A percentile compares a stretch with the other conserved stretches of the same genome.
Conservation (phyloP, 2,329 filamentous ascomycete genomes). For the Conoideocrella luteorostrata region DNA sequence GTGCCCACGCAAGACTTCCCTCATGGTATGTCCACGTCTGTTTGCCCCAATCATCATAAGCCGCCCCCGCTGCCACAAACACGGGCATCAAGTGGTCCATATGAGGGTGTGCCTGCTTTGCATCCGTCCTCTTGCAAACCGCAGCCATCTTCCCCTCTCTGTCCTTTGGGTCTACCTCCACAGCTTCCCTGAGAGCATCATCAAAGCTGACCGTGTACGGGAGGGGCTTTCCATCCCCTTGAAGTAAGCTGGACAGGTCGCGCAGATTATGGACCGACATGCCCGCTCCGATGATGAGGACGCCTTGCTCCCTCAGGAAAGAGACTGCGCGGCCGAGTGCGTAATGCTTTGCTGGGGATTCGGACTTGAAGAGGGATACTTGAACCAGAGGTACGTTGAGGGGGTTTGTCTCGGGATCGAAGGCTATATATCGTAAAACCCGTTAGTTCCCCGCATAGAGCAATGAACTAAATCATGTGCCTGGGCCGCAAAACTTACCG, state of each 20-base stretch:
- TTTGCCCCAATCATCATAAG: conserved; percentile 33
- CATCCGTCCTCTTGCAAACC: conserved; percentile 35
- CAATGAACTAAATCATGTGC: too few species aligned
- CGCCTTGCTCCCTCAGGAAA: conserved; percentile 58
- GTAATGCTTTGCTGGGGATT: conserved; percentile 61
- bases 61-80: conserved; percentile 40
- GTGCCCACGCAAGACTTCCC: conserved; percentile 38
- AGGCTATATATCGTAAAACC: too few species aligned
- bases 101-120: conserved; percentile 40
- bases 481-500: too few species aligned
- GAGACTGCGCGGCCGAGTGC: conserved; percentile 59
- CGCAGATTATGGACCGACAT: conserved; percentile 70
- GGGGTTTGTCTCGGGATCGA: conserved; percentile 55
- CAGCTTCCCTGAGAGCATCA: conserved; percentile 59
- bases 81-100: conserved; percentile 47
- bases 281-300: conserved; percentile 64
- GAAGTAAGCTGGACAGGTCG: conserved; percentile 32
- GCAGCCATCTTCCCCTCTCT: conserved; percentile 34
- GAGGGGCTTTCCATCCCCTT: conserved; percentile 36
- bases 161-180: conserved; percentile 35
- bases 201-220: conserved; percentile 60
- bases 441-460: too few species aligned
- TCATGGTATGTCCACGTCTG: conserved; percentile 40
- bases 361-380: conserved; percentile 59
- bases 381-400: conserved; percentile 64